Percentiles rank a stretch among this genome's conserved stretches.
Conservation (phyloP, 768 basidiomycete genomes). For the Podaxis pistillaris region DNA sequence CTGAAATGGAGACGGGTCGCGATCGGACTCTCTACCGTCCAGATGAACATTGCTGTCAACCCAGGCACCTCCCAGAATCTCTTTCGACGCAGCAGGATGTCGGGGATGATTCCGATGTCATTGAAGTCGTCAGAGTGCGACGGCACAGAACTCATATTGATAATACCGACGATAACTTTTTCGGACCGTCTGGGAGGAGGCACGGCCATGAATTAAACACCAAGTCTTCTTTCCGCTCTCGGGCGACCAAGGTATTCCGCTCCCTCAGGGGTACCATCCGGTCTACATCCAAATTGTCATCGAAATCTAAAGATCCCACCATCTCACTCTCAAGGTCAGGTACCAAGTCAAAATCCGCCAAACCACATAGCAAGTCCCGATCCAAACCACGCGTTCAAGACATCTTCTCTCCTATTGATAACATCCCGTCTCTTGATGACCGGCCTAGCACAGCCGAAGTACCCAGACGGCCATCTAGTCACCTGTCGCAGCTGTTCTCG, state of each 20-base stretch:
- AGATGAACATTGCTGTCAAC: conserved; percentile 18
- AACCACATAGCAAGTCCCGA: conserved; percentile 15
- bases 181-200: neutral
- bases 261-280: conserved; percentile 39
- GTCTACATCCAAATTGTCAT: conserved; percentile 1
- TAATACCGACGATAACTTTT: conserved; percentile 15
- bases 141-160: conserved; percentile 28
- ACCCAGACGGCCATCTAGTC: conserved; percentile 34
- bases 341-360: conserved; percentile 32
- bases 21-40: neutral
- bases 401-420: conserved; percentile 20
- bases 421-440: conserved; percentile 15
- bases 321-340: conserved; percentile 33
- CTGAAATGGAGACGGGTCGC: neutral
- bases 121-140: conserved; percentile 60
- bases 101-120: conserved; percentile 51
- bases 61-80: conserved; percentile 16
- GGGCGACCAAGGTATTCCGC: conserved; percentile 43
- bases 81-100: conserved; percentile 17
- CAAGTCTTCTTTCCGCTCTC: conserved; percentile 35
- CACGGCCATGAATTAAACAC: neutral
- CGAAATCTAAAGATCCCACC: neutral
- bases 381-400: conserved; percentile 40
- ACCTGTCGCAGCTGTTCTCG: conserved; percentile 38
- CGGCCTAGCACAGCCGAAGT: conserved; percentile 21